phyloP scores from a whole-genome alignment of 768 basidiomycete genomes.

The Mycena kentingensis region DNA sequence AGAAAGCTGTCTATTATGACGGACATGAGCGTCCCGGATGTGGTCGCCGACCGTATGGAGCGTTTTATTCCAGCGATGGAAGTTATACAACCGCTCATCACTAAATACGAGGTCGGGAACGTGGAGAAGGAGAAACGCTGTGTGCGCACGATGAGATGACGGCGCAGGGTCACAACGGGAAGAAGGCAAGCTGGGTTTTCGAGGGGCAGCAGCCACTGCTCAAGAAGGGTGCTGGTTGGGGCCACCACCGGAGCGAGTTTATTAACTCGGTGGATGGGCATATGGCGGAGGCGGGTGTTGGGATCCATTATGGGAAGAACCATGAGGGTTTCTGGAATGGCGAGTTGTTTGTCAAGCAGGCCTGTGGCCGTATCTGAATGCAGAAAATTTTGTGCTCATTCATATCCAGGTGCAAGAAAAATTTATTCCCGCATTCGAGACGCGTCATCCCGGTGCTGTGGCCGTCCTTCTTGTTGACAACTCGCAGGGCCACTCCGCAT shows the following conservation, averaged over 20 bases:
- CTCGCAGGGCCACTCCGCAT: constrained; percentile 30
- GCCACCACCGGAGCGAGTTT: constrained; percentile 28
- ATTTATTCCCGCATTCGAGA: constrained; percentile 16
- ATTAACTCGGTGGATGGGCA: constrained; percentile 25
- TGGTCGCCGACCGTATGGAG: constrained; percentile 8
- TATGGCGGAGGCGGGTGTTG: constrained; percentile 16
- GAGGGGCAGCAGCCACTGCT: constrained; percentile 22
- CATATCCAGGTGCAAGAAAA: constrained; percentile 9
- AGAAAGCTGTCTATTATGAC: constrained; percentile 22
- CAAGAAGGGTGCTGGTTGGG: constrained; percentile 29
- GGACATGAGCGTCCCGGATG: constrained; percentile 19
- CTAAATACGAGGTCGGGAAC: constrained; percentile 1
- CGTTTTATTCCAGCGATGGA: constrained; percentile 3
- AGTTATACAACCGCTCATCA: not conserved
- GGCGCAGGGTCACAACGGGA: constrained; percentile 26
- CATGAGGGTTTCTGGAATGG: constrained; percentile 30
- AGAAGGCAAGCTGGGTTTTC: constrained; percentile 23
- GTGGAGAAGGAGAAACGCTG: constrained; percentile 6
- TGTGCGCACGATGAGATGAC: constrained; percentile 29
- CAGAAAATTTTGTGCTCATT: not conserved
- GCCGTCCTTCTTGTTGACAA: constrained; percentile 28
- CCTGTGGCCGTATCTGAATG: constrained; percentile 6
- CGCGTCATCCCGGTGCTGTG: constrained; percentile 14
- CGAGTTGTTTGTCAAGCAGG: constrained; percentile 29
- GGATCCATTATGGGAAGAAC: constrained; percentile 24